Evolutionary conservation across 352 stramenopile genomes (phyloP).

Genomic region (Phytophthora nicotianae): DNA sequence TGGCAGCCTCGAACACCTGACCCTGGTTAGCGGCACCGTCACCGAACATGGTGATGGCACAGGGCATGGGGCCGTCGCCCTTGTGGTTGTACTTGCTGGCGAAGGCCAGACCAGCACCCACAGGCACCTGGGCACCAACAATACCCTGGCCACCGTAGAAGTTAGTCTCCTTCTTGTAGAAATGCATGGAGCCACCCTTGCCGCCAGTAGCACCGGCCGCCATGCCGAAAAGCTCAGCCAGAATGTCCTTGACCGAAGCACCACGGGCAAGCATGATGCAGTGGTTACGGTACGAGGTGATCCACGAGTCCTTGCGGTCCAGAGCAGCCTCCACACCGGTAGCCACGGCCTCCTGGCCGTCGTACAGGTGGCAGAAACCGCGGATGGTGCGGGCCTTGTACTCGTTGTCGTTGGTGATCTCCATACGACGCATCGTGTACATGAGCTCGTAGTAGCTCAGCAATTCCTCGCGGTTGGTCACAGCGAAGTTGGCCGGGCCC

Average conservation of each 20-base stretch:
- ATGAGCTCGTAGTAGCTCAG: constrained; percentile 97
- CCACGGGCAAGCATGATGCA: constrained; percentile 96
- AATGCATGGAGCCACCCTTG: constrained; percentile 99
- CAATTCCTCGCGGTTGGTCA: constrained; percentile 96
- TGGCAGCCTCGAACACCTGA: constrained; percentile 97
- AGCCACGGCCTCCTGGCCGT: constrained; percentile 99
- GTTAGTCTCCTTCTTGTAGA: constrained; percentile 99
- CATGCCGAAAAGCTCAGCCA: constrained; percentile 98
- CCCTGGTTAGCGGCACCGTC: constrained; percentile 99
- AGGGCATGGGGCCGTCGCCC: constrained; percentile 90
- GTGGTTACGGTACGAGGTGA: constrained; percentile 99
- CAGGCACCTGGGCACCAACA: constrained; percentile 98
- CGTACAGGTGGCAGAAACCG: constrained; percentile 99
- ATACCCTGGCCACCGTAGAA: constrained; percentile 99
- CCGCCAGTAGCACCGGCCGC: constrained; percentile 89
- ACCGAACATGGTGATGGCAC: constrained; percentile 97
- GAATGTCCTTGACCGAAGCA: constrained; percentile 91
- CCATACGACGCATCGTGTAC: constrained; percentile 99
- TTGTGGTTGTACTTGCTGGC: constrained; percentile 99
- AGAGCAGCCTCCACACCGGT: constrained; percentile 97
- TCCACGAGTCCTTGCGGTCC: constrained; percentile 96
- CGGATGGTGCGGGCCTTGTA: constrained; percentile 99
- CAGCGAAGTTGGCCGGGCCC: constrained; percentile 59
- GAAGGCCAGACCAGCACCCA: constrained; percentile 98
- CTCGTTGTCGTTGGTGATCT: constrained; percentile 99